Conservation (phyloP, 495 filamentous ascomycete genomes). For the Pyrenula aspistea region DNA sequence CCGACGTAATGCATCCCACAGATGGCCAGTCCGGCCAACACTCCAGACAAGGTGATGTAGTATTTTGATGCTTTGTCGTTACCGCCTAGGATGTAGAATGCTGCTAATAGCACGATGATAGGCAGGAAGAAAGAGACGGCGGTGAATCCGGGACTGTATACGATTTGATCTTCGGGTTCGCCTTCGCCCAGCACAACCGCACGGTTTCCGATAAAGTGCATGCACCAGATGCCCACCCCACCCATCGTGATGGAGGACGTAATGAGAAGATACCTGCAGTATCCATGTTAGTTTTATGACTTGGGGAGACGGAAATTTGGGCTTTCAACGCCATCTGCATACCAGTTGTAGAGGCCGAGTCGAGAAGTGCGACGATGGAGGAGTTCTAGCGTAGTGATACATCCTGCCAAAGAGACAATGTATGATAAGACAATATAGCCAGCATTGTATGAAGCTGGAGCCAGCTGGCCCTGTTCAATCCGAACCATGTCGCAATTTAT, state of each 20-base stretch:
- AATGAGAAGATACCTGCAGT: constrained; percentile 52
- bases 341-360: constrained; percentile 62
- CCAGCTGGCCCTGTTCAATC: constrained; percentile 17
- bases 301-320: no score
- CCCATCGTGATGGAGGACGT: constrained; percentile 69
- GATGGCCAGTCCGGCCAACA: constrained; percentile 58
- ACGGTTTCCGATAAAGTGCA: constrained; percentile 80
- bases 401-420: constrained; percentile 64
- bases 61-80: constrained; percentile 41
- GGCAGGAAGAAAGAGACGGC: constrained; percentile 72
- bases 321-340: no score
- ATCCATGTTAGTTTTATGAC: background rate
- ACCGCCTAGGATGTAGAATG: constrained; percentile 54
- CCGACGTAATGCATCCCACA: constrained; percentile 89
- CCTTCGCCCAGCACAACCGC: constrained; percentile 60
- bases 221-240: constrained; percentile 70
- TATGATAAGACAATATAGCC: constrained; percentile 65
- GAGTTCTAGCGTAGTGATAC: constrained; percentile 67
- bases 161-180: constrained; percentile 48
- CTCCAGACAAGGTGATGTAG: constrained; percentile 49
- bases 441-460: constrained; percentile 42
- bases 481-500: background rate
- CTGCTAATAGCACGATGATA: constrained; percentile 56
- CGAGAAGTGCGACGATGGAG: constrained; percentile 62
- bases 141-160: constrained; percentile 62